phyloP scores from a whole-genome alignment of 768 basidiomycete genomes.

The Lyophyllum shimeji region DNA sequence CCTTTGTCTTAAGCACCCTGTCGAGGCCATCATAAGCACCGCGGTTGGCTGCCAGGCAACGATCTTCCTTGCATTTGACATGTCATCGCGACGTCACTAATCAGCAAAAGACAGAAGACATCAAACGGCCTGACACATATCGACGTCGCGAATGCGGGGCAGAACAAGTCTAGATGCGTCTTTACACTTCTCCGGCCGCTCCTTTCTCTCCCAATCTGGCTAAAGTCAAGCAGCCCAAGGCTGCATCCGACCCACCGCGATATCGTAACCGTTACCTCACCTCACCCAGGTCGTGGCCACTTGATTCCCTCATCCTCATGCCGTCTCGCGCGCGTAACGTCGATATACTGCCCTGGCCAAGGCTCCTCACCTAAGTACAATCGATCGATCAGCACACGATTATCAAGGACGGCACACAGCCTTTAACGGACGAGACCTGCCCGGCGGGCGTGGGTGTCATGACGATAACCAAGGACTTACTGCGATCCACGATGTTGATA shows the following conservation, averaged over 20 bases:
- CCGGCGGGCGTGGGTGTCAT: not conserved
- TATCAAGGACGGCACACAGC: constrained; percentile 8
- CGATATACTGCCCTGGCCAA: constrained; percentile 76
- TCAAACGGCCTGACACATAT: constrained; percentile 9
- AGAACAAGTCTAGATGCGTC: constrained; percentile 8
- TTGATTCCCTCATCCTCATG: constrained; percentile 54
- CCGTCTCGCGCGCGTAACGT: constrained; percentile 61
- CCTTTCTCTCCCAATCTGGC: constrained; percentile 3
- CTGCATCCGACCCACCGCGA: not conserved
- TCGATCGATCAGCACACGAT: constrained; percentile 11
- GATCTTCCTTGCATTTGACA: constrained; percentile 18
- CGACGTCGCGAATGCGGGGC: constrained; percentile 9
- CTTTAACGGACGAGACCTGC: constrained; percentile 2
- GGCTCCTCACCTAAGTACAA: constrained; percentile 55
- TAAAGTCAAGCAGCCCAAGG: not conserved
- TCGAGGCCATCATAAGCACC: not conserved
- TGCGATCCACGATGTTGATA: constrained; percentile 67
- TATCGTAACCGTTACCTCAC: constrained; percentile 7
- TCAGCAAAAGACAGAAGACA: constrained; percentile 4
- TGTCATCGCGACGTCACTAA: constrained; percentile 8
- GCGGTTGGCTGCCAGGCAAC: constrained; percentile 14
- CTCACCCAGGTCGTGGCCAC: constrained; percentile 70
- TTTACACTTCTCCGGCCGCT: constrained; percentile 11
- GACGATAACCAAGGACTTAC: constrained; percentile 45
- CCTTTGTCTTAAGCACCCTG: not conserved